phyloP scores from a whole-genome alignment of 2,329 filamentous ascomycete species.

The Fonsecaea monophora region DNA sequence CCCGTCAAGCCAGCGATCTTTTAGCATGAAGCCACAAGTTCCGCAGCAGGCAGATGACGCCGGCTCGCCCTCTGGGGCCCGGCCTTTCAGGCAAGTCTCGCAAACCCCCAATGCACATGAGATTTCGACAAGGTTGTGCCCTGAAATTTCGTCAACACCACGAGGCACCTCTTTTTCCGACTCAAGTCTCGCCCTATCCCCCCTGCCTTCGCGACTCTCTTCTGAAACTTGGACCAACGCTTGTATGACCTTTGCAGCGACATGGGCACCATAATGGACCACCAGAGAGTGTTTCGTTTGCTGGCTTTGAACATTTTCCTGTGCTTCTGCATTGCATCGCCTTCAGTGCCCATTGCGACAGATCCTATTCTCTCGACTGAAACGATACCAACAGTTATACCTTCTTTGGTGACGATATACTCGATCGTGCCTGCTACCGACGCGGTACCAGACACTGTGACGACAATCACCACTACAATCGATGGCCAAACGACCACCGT shows the following conservation, averaged over 20 bases:
- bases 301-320: constrained; percentile 18
- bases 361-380: constrained; percentile 31
- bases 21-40: constrained; percentile 17
- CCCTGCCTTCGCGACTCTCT: constrained; percentile 8
- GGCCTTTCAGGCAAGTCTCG: constrained; percentile 3
- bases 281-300: constrained; percentile 13
- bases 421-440: constrained; percentile 31
- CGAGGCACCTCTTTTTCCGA: background rate
- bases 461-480: constrained; percentile 29
- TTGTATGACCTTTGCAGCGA: constrained; percentile 9
- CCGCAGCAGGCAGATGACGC: constrained; percentile 5
- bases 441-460: background rate
- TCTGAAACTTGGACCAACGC: constrained; percentile 3
- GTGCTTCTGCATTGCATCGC: constrained; percentile 23
- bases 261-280: constrained; percentile 26
- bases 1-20: background rate
- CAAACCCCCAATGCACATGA: constrained; percentile 4
- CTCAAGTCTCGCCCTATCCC: constrained; percentile 6
- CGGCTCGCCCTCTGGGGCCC: background rate
- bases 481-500: constrained; percentile 21
- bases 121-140: constrained; percentile 2
- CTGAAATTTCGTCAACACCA: background rate
- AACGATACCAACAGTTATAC: constrained; percentile 29
- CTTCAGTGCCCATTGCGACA: constrained; percentile 33
- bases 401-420: constrained; percentile 30